phyloP scores from a whole-genome alignment of 2,329 filamentous ascomycete species.

The Stachybotrys echinatus region DNA sequence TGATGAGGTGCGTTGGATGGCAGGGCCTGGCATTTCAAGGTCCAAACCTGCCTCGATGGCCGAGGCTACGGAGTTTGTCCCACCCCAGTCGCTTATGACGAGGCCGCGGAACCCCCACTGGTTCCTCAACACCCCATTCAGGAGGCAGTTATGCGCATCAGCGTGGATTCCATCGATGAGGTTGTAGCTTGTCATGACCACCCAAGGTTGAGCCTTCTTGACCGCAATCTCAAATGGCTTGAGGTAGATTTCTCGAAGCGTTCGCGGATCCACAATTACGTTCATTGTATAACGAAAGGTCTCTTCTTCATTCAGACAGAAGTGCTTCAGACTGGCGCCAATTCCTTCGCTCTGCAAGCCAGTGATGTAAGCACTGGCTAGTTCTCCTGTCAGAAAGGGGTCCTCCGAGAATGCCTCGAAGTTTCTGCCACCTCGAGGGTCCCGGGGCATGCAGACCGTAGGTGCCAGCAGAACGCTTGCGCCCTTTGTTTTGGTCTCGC shows the following conservation, averaged over 20 bases:
- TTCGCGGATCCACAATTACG: not conserved
- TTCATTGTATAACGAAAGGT: not conserved
- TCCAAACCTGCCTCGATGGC: not conserved
- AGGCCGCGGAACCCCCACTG: not conserved
- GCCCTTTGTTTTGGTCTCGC: conserved; percentile 50
- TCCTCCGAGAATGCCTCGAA: conserved; percentile 40
- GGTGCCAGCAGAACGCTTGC: conserved; percentile 67
- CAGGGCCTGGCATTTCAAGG: not conserved
- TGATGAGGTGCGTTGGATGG: not conserved
- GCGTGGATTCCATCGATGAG: conserved; percentile 28
- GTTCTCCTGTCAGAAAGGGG: not conserved
- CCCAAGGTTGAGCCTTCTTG: not conserved
- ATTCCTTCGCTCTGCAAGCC: conserved; percentile 13
- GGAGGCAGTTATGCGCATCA: not conserved
- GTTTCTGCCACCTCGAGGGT: conserved; percentile 36
- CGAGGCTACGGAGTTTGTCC: not conserved
- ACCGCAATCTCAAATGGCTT: too few relatives aligned
- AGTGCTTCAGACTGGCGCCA: conserved; percentile 22
- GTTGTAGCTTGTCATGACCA: conserved; percentile 36
- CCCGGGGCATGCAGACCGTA: conserved; percentile 38
- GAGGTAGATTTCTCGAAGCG: not conserved
- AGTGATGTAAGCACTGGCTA: not conserved
- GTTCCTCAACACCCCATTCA: not conserved
- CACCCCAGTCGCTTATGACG: not conserved
- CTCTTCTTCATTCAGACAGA: not conserved